Percentiles rank a stretch among this genome's conserved stretches.
Evolutionary conservation across 2,329 filamentous ascomycete species (phyloP).

Genomic region (Fusarium redolens): DNA sequence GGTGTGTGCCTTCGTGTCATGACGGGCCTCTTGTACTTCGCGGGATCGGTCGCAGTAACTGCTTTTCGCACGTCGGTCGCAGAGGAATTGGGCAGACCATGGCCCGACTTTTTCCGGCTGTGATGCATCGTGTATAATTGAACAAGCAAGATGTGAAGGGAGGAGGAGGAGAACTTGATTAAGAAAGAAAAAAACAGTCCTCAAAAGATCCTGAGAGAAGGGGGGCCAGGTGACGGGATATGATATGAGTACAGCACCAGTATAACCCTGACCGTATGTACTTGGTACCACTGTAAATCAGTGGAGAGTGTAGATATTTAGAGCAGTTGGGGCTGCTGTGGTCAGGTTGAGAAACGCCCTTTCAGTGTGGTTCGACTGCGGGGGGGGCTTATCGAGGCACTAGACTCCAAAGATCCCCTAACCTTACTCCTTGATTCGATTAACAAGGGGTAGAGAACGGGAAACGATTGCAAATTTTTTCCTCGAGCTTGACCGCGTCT

Average conservation of each 20-base stretch:
- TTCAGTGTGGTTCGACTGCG: constrained; percentile 45
- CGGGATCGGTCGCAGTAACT: constrained; percentile 57
- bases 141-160: constrained; percentile 7
- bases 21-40: constrained; percentile 61
- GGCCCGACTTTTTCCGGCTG: constrained; percentile 67
- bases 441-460: constrained; percentile 25
- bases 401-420: constrained; percentile 38
- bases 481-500: constrained; percentile 38
- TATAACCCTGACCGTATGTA: constrained; percentile 29
- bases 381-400: constrained; percentile 38
- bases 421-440: constrained; percentile 41
- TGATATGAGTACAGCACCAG: constrained; percentile 37
- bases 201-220: constrained; percentile 25
- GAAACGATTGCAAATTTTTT: constrained; percentile 39
- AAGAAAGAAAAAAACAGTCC: constrained; percentile 19
- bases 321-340: constrained; percentile 33
- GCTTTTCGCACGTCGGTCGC: constrained; percentile 67
- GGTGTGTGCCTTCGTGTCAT: constrained; percentile 59
- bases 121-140: constrained; percentile 61
- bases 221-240: constrained; percentile 29
- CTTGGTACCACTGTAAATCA: constrained; percentile 38
- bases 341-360: constrained; percentile 30
- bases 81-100: constrained; percentile 63
- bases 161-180: constrained; percentile 19
- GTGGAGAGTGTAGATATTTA: constrained; percentile 35